Evolutionary conservation across 371 early-diverging fungal species (phyloP), one percentile per base, ranked within the genome.

Genomic region (Mucor indicus): DNA sequence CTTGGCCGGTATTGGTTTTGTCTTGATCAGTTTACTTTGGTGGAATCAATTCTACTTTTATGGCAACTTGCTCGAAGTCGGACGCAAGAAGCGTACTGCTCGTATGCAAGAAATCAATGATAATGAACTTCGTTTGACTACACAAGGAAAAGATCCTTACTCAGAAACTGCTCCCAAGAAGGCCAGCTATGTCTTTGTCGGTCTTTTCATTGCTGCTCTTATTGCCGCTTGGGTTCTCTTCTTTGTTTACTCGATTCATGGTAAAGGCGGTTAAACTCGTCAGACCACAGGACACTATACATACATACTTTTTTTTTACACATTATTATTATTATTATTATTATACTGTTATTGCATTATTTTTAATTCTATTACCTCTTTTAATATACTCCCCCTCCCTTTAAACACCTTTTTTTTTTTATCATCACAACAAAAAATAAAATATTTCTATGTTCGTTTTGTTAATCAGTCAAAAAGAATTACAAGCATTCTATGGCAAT

Each of bases 61-160:
- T 17, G 53, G 50, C 13, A 64, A 67, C 23, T 50, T 74, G 3
- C 38, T 74, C 17, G 68, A 74, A 56, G 42, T 51, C 13, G 38
- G 52, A 10, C 67, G 65, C 20, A 31, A 48, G 17, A 60, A 64
- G 36, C 70, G 74, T 48, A 39, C 45, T 21, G 24, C 49, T 10
- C 59, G 62, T 40, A 74, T 74, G 75, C 51, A 70, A 44, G 68
- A 67, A 36, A 57, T 65, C 38, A 69, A 74, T 37, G 64, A 67
- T 19, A 53, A 62, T 16, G 70, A 74, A 35, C 47, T 74, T 4
- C 20, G 20, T 9, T 53, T 62, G 17, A 65, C 66, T 17, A 55
- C 59, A 13, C 55, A 58, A 50, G 74, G 74, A 9, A 32, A 58
- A 46, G 74, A 74, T 48, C 53, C 70, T 21, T 61, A 64, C 24